Percentiles rank a stretch among this genome's conserved stretches.
Conservation (phyloP, 345 rosid species). For the Psidium friedrichsthalianum region DNA sequence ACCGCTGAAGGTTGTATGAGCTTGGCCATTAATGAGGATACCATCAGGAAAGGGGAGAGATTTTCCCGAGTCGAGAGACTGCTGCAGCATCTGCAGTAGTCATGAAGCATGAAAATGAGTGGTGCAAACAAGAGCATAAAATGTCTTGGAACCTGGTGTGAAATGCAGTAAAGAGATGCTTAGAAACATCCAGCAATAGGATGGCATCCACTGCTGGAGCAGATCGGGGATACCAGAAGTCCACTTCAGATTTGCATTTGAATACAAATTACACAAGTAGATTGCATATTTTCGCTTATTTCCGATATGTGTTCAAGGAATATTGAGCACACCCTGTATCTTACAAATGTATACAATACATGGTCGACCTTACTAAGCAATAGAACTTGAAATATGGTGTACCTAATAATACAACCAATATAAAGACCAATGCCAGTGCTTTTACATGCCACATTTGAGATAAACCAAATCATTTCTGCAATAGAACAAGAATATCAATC, state of each 20-base stretch:
- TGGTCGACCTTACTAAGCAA: background rate
- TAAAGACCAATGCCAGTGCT: background rate
- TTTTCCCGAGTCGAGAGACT: conserved; percentile 1
- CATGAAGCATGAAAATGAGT: background rate
- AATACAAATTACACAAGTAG: background rate
- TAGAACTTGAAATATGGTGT: background rate
- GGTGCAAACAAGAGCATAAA: background rate
- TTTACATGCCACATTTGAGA: background rate
- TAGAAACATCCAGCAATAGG: background rate
- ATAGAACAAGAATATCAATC: background rate
- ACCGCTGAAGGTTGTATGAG: conserved; percentile 33
- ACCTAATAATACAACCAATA: background rate
- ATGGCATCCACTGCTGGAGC: background rate
- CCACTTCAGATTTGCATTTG: background rate
- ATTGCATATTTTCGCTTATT: background rate
- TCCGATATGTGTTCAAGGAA: background rate
- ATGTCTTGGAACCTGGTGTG: background rate
- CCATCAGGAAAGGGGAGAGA: conserved; percentile 31
- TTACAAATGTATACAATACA: background rate
- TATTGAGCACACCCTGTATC: background rate
- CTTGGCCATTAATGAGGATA: conserved; percentile 53
- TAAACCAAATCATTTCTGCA: background rate
- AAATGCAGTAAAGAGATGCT: background rate
- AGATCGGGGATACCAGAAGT: background rate
- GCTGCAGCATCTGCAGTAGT: background rate